These are phyloP conservation scores for Gymnopus androsaceus DNA, from an alignment of 1,284 basidiomycete genomes.

Conservation along the genomic window DNA sequence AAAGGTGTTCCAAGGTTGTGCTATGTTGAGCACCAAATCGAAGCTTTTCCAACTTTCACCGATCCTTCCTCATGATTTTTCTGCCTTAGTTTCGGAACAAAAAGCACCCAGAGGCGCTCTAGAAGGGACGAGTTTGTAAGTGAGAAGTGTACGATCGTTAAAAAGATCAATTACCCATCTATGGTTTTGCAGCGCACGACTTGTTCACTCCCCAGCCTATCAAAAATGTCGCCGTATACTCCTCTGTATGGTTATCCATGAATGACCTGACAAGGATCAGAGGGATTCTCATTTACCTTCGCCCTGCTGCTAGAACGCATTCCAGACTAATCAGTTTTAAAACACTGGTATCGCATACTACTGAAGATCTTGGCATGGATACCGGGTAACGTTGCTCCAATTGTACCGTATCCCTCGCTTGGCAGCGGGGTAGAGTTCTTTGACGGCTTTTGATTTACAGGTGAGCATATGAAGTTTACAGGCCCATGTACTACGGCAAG, in stretches of 20 bases:
- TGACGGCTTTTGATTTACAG: too few relatives aligned
- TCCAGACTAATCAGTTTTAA: slow-evolving; percentile 28
- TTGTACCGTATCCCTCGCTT: neutral
- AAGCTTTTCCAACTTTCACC: slow-evolving; percentile 14
- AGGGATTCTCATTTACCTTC: slow-evolving; percentile 25
- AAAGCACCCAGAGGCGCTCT: neutral
- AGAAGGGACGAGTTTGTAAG: neutral
- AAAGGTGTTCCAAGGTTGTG: slow-evolving; percentile 30
- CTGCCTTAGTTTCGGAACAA: slow-evolving; percentile 3
- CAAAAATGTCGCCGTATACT: too few relatives aligned
- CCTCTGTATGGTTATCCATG: slow-evolving; percentile 26
- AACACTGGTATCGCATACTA: slow-evolving; percentile 18
- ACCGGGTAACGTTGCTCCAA: neutral
- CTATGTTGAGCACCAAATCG: slow-evolving; percentile 33
- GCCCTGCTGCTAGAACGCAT: slow-evolving; percentile 19
- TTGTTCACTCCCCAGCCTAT: slow-evolving; percentile 28
- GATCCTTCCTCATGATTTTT: neutral
- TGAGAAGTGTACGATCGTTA: neutral
- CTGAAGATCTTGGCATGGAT: neutral
- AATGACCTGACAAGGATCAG: slow-evolving; percentile 27
- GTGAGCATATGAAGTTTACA: too few relatives aligned
- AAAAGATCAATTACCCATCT: too few relatives aligned
- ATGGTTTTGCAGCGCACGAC: slow-evolving; percentile 16
- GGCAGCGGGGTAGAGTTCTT: too few relatives aligned
- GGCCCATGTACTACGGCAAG: too few relatives aligned